Percentiles rank a stretch among this genome's conserved stretches.
Conservation (phyloP, 2,329 filamentous ascomycete species). For the Aspergillus sojae region DNA sequence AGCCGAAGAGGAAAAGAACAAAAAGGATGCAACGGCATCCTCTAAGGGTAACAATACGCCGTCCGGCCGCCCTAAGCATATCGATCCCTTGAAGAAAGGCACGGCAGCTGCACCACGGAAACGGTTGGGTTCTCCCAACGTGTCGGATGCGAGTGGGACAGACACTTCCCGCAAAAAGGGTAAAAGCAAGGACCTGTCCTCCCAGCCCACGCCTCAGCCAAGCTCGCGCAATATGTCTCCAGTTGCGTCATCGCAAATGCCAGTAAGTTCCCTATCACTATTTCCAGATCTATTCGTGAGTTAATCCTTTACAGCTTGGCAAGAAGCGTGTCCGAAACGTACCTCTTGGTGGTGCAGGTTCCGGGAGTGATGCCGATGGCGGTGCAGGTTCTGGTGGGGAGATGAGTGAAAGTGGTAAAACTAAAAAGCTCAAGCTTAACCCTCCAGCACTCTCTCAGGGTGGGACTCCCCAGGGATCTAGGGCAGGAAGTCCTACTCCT, state of each 20-base stretch:
- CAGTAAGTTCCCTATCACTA: slow-evolving; percentile 27
- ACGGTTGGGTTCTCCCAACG: slow-evolving; percentile 80
- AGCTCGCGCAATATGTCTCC: slow-evolving; percentile 62
- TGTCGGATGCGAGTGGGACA: slow-evolving; percentile 89
- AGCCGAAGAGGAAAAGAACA: slow-evolving; percentile 58
- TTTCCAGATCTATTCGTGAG: background rate
- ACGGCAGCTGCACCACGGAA: slow-evolving; percentile 67
- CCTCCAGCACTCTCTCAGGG: slow-evolving; percentile 40
- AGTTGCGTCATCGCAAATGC: slow-evolving; percentile 64
- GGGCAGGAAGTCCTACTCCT: slow-evolving; percentile 50
- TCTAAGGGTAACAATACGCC: slow-evolving; percentile 73
- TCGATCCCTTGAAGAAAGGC: slow-evolving; percentile 54
- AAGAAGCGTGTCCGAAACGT: slow-evolving; percentile 53
- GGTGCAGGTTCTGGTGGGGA: slow-evolving; percentile 52
- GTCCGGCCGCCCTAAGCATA: slow-evolving; percentile 59
- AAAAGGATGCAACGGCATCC: slow-evolving; percentile 58
- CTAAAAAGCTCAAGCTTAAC: slow-evolving; percentile 53
- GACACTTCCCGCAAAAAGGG: slow-evolving; percentile 82
- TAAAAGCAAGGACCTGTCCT: slow-evolving; percentile 63
- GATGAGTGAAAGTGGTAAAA: slow-evolving; percentile 48
- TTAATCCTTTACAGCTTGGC: slow-evolving; percentile 41
- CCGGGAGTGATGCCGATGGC: slow-evolving; percentile 59
- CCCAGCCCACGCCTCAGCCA: slow-evolving; percentile 38
- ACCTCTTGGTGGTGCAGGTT: slow-evolving; percentile 42
- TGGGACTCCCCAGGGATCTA: slow-evolving; percentile 52